Evolutionary conservation across 2,329 filamentous ascomycete species (phyloP).

Genomic region (Aspergillus novofumigatus): DNA sequence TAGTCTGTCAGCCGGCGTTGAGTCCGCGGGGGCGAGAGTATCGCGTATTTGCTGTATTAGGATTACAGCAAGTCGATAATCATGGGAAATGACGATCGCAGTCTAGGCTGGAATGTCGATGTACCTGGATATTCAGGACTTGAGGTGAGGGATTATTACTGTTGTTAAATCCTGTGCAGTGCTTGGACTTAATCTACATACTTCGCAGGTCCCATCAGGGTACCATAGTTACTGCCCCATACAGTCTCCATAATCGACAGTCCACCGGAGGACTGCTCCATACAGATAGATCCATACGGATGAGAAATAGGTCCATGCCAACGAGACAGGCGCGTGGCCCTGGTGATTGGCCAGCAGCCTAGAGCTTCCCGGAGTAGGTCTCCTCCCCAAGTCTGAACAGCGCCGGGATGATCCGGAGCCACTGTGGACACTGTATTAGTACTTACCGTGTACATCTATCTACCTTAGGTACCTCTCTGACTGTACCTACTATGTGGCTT

Average conservation of each 20-base stretch:
- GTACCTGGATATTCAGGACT: slow-evolving; percentile 5
- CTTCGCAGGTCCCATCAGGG: background rate
- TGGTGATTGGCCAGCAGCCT: slow-evolving; percentile 14
- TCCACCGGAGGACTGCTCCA: too few species aligned
- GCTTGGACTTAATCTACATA: background rate
- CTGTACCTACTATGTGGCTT: too few species aligned
- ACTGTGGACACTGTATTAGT: background rate
- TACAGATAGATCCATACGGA: slow-evolving; percentile 4
- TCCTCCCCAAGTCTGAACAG: background rate
- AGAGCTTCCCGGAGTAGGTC: background rate
- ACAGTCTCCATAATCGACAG: background rate
- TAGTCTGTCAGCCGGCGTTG: background rate
- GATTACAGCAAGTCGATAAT: slow-evolving; percentile 12
- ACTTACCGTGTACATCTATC: background rate
- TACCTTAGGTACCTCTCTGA: too few species aligned
- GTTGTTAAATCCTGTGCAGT: background rate
- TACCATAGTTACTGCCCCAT: background rate
- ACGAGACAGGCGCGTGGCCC: slow-evolving; percentile 10
- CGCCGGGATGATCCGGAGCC: slow-evolving; percentile 16
- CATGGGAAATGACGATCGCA: slow-evolving; percentile 8
- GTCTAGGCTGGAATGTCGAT: slow-evolving; percentile 13
- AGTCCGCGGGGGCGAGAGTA: background rate
- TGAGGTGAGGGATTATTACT: slow-evolving; percentile 2
- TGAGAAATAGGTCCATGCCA: slow-evolving; percentile 3
- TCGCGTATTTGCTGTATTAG: background rate